Evolutionary conservation across 306 rosid species (phyloP).

Genomic region (Prunus padus): DNA sequence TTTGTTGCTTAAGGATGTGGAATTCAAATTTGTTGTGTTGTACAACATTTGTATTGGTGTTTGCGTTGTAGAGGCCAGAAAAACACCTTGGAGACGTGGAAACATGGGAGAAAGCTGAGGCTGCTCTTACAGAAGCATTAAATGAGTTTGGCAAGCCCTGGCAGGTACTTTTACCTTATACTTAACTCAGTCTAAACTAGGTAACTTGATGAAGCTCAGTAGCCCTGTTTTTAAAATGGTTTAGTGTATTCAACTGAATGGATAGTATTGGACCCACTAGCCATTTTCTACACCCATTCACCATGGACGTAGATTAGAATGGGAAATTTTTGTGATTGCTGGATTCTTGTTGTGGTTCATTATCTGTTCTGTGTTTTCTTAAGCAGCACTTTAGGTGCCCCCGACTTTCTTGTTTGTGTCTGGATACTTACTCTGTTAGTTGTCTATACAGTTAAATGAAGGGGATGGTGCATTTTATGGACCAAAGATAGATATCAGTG

Average conservation of each 20-base stretch:
- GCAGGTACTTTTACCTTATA: constrained; percentile 53
- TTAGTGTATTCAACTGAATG: not conserved
- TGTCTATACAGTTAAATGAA: constrained; percentile 63
- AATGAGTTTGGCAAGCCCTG: constrained; percentile 85
- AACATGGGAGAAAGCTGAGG: constrained; percentile 95
- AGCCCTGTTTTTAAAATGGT: not conserved
- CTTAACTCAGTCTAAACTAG: not conserved
- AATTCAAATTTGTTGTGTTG: not conserved
- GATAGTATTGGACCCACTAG: not conserved
- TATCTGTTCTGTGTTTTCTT: not conserved
- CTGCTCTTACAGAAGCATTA: constrained; percentile 76
- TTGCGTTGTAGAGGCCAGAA: constrained; percentile 70
- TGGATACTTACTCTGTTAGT: constrained; percentile 29
- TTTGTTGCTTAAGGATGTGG: not conserved
- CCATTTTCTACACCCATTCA: not conserved
- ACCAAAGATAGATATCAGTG: constrained; percentile 91
- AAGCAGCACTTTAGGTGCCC: constrained; percentile 9
- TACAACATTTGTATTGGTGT: not conserved
- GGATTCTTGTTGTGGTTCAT: not conserved
- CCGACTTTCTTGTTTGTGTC: constrained; percentile 11
- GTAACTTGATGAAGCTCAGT: not conserved
- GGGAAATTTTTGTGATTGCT: not conserved
- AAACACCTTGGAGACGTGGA: constrained; percentile 68
- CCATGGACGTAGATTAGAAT: not conserved
- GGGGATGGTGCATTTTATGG: constrained; percentile 97